Percentiles rank a stretch among this genome's conserved stretches.
phyloP scores from a whole-genome alignment of 2,329 filamentous ascomycete species.

The Fusarium veterinarium region DNA sequence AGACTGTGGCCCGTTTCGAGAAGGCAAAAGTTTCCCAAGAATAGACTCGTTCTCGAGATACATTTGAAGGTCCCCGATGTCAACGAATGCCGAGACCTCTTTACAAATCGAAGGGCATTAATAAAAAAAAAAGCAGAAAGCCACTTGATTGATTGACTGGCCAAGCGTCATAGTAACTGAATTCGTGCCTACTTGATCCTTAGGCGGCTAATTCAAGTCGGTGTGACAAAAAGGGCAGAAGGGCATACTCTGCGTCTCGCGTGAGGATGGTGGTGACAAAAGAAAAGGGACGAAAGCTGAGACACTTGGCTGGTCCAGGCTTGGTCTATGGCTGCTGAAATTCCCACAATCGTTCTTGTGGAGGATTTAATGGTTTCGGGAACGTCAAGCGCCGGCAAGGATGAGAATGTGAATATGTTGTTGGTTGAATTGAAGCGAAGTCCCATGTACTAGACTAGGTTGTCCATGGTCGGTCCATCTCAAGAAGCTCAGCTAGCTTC shows the following conservation, averaged over 20 bases:
- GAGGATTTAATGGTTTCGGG: neutral
- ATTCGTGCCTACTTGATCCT: neutral
- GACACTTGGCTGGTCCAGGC: slow-evolving; percentile 17
- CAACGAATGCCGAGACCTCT: neutral
- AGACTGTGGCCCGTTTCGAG: neutral
- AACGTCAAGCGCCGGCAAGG: slow-evolving; percentile 6
- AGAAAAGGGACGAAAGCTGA: neutral
- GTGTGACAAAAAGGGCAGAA: slow-evolving; percentile 10
- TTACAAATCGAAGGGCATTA: neutral
- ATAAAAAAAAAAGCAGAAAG: neutral
- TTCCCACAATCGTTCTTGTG: neutral
- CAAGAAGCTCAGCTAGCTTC: neutral
- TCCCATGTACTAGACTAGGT: neutral
- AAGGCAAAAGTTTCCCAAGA: neutral
- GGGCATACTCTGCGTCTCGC: neutral
- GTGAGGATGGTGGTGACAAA: neutral
- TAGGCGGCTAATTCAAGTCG: slow-evolving; percentile 1
- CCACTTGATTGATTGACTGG: neutral
- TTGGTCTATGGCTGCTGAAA: neutral
- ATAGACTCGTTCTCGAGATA: neutral
- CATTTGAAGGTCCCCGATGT: neutral
- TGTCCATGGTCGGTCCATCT: neutral
- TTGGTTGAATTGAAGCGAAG: neutral
- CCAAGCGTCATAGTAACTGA: slow-evolving; percentile 6
- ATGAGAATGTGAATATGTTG: neutral